Conservation (phyloP, 352 stramenopile genomes). For the Pythium sp. region DNA sequence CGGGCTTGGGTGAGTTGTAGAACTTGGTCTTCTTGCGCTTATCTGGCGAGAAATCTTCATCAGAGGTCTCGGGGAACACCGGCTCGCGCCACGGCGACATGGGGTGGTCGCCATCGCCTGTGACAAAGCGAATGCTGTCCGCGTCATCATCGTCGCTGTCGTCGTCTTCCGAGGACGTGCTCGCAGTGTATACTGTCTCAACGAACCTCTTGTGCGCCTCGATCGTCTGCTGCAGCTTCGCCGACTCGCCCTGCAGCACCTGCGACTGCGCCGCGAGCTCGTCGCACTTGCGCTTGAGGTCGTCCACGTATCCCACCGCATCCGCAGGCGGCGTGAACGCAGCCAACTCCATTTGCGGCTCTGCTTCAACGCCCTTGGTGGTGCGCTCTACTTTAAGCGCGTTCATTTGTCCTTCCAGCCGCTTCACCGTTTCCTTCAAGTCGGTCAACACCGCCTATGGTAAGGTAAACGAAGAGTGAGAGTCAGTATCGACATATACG, state of each 20-base stretch:
- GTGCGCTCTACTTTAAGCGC: slow-evolving; percentile 22
- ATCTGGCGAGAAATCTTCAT: slow-evolving; percentile 40
- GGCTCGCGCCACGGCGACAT: slow-evolving; percentile 18
- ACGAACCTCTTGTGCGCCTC: slow-evolving; percentile 42
- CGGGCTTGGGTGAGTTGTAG: slow-evolving; percentile 34
- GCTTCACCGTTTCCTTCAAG: slow-evolving; percentile 48
- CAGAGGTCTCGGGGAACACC: slow-evolving; percentile 20
- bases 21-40: slow-evolving; percentile 24
- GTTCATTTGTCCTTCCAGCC: slow-evolving; percentile 49
- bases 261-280: slow-evolving; percentile 39
- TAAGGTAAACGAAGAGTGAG: not conserved
- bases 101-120: slow-evolving; percentile 16
- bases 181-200: slow-evolving; percentile 26
- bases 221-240: slow-evolving; percentile 40
- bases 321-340: not conserved
- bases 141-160: slow-evolving; percentile 16
- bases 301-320: slow-evolving; percentile 7
- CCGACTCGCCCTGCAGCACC: slow-evolving; percentile 38
- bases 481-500: not conserved
- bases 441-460: slow-evolving; percentile 45
- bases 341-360: not conserved
- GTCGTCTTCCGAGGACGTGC: slow-evolving; percentile 15
- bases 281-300: slow-evolving; percentile 35
- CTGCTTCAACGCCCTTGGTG: not conserved
- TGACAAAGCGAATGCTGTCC: slow-evolving; percentile 2